A percentile compares a stretch with the other conserved stretches of the same genome.
These are phyloP conservation scores for Tillandsia leiboldiana DNA, from an alignment of 176 grass and related monocot species.

Conservation along the genomic window DNA sequence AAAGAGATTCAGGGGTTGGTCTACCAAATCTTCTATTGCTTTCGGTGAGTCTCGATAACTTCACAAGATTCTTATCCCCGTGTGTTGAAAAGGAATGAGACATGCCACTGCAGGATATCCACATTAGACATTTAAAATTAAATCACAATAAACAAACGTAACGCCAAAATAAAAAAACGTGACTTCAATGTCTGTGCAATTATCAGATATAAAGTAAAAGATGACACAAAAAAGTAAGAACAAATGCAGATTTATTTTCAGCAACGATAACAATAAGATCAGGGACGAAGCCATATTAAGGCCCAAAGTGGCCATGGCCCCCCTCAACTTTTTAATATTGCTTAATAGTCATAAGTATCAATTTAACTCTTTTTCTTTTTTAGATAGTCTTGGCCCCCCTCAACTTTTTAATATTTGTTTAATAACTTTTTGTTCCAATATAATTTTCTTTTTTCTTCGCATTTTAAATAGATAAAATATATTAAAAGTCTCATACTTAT, in stretches of 20 bases:
- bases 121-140: slow-evolving; percentile 19
- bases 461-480: too few species aligned
- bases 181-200: neutral
- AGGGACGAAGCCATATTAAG: too few species aligned
- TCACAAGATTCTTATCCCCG: slow-evolving; percentile 78
- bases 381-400: too few species aligned
- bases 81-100: slow-evolving; percentile 85
- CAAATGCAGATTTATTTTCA: neutral
- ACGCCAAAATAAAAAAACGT: neutral
- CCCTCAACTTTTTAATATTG: too few species aligned
- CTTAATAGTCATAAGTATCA: too few species aligned
- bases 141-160: slow-evolving; percentile 3
- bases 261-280: slow-evolving; percentile 13
- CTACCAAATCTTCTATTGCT: slow-evolving; percentile 66
- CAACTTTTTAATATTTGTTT: too few species aligned
- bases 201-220: neutral
- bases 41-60: slow-evolving; percentile 68
- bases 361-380: too few species aligned
- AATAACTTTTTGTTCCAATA: too few species aligned
- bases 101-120: slow-evolving; percentile 50
- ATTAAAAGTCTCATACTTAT: too few species aligned
- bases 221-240: neutral
- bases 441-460: too few species aligned
- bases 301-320: too few species aligned
- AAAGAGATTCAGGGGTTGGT: slow-evolving; percentile 38